phyloP scores from a whole-genome alignment of 2,329 filamentous ascomycete species.

The Venturia oleaginea region DNA sequence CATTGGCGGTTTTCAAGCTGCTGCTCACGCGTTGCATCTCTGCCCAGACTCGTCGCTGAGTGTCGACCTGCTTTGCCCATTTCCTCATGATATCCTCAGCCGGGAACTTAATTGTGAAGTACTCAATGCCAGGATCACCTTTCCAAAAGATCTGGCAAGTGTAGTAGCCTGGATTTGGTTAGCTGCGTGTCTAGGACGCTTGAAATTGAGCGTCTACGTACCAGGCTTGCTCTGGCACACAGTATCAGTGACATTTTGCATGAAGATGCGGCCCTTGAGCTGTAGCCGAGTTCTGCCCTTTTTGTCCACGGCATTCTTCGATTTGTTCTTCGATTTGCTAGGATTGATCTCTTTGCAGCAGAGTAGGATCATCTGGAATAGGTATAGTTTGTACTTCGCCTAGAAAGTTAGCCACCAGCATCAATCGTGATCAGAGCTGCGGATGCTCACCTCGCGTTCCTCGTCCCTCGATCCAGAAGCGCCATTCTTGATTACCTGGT shows the following conservation, averaged over 20 bases:
- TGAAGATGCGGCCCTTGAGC: slow-evolving; percentile 94
- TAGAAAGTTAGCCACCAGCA: slow-evolving; percentile 14
- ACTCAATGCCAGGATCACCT: slow-evolving; percentile 88
- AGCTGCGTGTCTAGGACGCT: slow-evolving; percentile 22
- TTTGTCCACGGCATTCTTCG: slow-evolving; percentile 57
- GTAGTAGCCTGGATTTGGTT: slow-evolving; percentile 59
- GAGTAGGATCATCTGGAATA: slow-evolving; percentile 89
- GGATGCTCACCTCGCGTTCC: slow-evolving; percentile 69
- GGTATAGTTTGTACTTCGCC: slow-evolving; percentile 86
- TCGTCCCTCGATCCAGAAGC: slow-evolving; percentile 70
- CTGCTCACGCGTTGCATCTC: slow-evolving; percentile 34
- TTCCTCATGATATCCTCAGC: slow-evolving; percentile 91
- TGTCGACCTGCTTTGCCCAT: slow-evolving; percentile 74
- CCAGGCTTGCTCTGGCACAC: slow-evolving; percentile 79
- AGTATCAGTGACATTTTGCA: slow-evolving; percentile 98
- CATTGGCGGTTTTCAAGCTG: slow-evolving; percentile 1
- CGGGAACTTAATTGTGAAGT: slow-evolving; percentile 87
- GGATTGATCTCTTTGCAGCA: slow-evolving; percentile 93
- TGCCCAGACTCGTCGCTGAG: slow-evolving; percentile 51
- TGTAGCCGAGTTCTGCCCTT: slow-evolving; percentile 71
- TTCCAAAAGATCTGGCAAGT: slow-evolving; percentile 99
- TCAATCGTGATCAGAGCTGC: slow-evolving; percentile 8
- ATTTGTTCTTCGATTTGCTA: slow-evolving; percentile 63
- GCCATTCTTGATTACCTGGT: slow-evolving; percentile 75
- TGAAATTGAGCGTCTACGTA: slow-evolving; percentile 35